These are phyloP conservation scores for Beta vulgaris DNA, from an alignment of 148 eudicot genomes.

Conservation along the genomic window DNA sequence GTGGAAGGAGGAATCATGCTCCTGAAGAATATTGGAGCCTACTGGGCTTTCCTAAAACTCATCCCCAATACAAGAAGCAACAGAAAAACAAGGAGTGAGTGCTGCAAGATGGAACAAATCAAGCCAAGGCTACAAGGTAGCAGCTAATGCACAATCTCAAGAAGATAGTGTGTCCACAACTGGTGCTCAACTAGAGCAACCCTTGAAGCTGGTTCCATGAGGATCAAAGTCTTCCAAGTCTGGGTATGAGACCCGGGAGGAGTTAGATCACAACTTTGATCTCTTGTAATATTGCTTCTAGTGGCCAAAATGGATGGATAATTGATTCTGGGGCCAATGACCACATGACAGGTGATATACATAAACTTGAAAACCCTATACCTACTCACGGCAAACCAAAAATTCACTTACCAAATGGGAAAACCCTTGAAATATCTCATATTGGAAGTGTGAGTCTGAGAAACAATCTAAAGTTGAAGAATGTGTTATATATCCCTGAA, in stretches of 20 bases:
- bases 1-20: neutral
- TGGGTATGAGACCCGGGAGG: neutral
- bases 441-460: neutral
- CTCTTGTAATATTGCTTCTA: neutral
- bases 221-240: neutral
- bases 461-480: neutral
- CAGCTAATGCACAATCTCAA: neutral
- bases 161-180: neutral
- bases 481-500: neutral
- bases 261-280: neutral
- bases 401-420: neutral
- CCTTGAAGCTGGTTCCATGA: neutral
- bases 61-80: neutral
- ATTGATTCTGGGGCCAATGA: neutral
- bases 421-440: neutral
- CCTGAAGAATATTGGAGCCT: neutral
- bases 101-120: neutral
- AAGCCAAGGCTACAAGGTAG: neutral
- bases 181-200: neutral
- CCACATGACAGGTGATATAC: neutral
- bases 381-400: rapidly evolving
- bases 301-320: neutral
- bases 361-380: rapidly evolving
- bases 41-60: neutral
- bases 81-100: neutral